Percentiles rank a stretch among this genome's conserved stretches.
Evolutionary conservation across 192 early-diverging fungal genomes (phyloP).

Genomic region (Neocallimastix lanati): DNA sequence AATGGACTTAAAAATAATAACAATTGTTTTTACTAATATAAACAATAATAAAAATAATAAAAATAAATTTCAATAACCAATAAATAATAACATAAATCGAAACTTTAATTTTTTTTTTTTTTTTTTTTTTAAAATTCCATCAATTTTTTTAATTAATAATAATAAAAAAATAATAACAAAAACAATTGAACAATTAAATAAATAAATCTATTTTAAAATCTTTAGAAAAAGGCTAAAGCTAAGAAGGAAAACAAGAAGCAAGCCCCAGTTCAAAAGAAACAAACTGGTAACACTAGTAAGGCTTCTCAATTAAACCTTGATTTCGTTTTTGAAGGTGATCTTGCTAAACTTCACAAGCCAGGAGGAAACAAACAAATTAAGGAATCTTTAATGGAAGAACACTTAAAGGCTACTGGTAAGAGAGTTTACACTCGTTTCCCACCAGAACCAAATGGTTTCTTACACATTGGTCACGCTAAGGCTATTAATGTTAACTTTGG

Average conservation of each 20-base stretch:
- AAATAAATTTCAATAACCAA: no score
- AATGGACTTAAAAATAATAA: no score
- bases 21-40: no score
- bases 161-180: no score
- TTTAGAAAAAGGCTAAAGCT: conserved; percentile 11
- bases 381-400: conserved; percentile 69
- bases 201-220: no score
- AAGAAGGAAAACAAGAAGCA: conserved; percentile 6
- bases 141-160: no score
- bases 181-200: no score
- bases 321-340: conserved; percentile 76
- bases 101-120: no score
- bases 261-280: conserved; percentile 8
- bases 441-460: conserved; percentile 96
- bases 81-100: no score
- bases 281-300: conserved; percentile 6
- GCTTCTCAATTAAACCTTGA: conserved; percentile 24
- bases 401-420: conserved; percentile 75
- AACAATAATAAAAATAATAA: no score
- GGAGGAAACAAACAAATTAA: conserved; percentile 95
- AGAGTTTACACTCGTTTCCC: conserved; percentile 95
- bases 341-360: conserved; percentile 77
- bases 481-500: conserved; percentile 99
- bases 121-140: no score
- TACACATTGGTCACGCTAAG: conserved; percentile 99